These are phyloP conservation scores for Lindgomyces ingoldianus DNA, from an alignment of 495 filamentous ascomycete species.

Conservation along the genomic window DNA sequence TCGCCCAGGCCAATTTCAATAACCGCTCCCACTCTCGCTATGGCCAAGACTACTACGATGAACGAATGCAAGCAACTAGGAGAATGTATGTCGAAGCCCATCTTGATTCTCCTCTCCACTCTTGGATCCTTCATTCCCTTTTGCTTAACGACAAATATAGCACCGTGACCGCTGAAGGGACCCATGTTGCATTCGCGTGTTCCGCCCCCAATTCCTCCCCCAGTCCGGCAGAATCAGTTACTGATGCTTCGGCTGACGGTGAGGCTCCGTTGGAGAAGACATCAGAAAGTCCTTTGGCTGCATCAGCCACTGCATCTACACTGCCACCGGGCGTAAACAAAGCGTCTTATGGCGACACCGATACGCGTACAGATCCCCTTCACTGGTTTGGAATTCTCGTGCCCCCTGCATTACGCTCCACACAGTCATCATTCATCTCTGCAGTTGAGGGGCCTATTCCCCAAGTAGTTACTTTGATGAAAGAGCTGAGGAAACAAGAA, in stretches of 20 bases:
- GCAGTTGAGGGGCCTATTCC: conserved; percentile 41
- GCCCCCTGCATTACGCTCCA: conserved; percentile 45
- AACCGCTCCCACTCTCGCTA: conserved; percentile 40
- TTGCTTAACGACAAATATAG: not conserved
- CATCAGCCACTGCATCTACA: not conserved
- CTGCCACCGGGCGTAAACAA: not conserved
- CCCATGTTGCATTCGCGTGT: not conserved
- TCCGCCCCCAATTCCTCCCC: not conserved
- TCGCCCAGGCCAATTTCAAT: conserved; percentile 52
- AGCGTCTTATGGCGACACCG: not conserved
- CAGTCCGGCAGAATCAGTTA: not conserved
- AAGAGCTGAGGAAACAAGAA: conserved; percentile 41
- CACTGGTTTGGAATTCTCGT: conserved; percentile 53
- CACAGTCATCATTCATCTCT: conserved; percentile 43
- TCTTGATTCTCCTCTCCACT: not conserved
- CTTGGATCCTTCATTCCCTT: not conserved
- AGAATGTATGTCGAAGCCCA: conserved; percentile 37
- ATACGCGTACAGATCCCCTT: conserved; percentile 42
- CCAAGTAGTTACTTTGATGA: conserved; percentile 33
- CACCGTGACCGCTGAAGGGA: not conserved
- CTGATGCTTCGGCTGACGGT: not conserved
- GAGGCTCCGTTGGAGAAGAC: not conserved
- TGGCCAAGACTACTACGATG: conserved; percentile 51
- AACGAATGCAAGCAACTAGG: conserved; percentile 47
- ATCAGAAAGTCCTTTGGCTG: not conserved